Evolutionary conservation across 2,329 filamentous ascomycete genomes (phyloP), one percentile per base, ranked within the genome.

Genomic region (Rutstroemia sp.): DNA sequence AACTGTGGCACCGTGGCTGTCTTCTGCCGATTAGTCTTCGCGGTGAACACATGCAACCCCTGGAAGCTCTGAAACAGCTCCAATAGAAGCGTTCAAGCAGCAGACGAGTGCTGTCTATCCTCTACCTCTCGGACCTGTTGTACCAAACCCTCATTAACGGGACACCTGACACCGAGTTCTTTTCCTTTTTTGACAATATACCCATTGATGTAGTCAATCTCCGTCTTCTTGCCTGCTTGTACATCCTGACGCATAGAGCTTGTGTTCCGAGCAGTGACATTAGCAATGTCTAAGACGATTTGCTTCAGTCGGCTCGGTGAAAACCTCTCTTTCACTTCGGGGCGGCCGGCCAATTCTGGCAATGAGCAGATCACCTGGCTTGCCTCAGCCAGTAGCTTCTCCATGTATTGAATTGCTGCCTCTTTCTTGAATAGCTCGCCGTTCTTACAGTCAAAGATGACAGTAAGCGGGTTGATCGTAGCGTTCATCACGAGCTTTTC

Each of bases 401-500:
- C 19, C 16, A 25, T 34, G 14, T n/a, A 27, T 12, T 10, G 6
- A 19, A 23, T 44, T n/a, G 38, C 77, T 16, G 88, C 67, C 14
- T 76, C 71, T 59, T 83, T 81, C 60, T 78, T 78, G 16, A 95
- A 82, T 0, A 96, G 70, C 5, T 78, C 77, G n/a, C 91, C 90
- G 64, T 96, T 96, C 60, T 82, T 82, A 68, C 85, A 86, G 54
- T 87, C 79, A 55, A 94, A 76, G 9, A 96, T 73, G 0, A 86
- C 87, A 0, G 89, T 94, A n/a, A 96, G 73, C 0, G 92, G 89
- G 67, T 96, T 95, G 65, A 96, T 82, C 34, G 92, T 75, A 38
- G 82, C 78, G 67, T 95, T 96, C 51, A 92, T 76, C 1, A 88
- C 87, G 1, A 96, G 76, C 70, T 96, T 96, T 66, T 95, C 89